phyloP scores from a whole-genome alignment of 306 rosid genomes.

The Parietaria judaica region DNA sequence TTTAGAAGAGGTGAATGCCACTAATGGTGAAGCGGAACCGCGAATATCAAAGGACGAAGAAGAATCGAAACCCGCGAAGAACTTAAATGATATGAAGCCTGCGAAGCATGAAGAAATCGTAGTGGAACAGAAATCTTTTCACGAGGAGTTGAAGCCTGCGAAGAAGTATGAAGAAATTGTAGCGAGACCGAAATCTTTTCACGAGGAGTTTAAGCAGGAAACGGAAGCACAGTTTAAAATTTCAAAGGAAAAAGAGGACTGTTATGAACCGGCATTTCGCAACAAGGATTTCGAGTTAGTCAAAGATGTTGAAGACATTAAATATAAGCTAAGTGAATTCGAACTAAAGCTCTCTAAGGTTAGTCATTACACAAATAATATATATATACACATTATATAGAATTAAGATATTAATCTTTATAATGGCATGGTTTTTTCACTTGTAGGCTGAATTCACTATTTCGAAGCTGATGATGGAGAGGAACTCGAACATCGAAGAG shows the following conservation, averaged over 20 bases:
- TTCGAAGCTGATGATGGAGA: slow-evolving; percentile 59
- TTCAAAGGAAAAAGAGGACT: slow-evolving; percentile 17
- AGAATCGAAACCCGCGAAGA: slow-evolving; percentile 26
- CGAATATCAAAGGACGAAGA: slow-evolving; percentile 2
- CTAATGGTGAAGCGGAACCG: slow-evolving; percentile 10
- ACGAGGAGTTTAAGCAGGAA: slow-evolving; percentile 5
- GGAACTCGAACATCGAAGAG: slow-evolving; percentile 51
- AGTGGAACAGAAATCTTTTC: too few relatives aligned
- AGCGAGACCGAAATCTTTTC: not conserved
- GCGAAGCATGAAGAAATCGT: slow-evolving; percentile 4
- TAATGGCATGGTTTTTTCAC: not conserved
- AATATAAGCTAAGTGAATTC: slow-evolving; percentile 54
- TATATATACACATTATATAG: not conserved
- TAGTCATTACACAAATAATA: slow-evolving; percentile 21
- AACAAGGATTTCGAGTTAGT: slow-evolving; percentile 38
- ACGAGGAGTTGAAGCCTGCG: slow-evolving; percentile 22
- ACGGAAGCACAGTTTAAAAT: slow-evolving; percentile 11
- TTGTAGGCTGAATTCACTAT: slow-evolving; percentile 56
- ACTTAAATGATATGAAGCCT: slow-evolving; percentile 19
- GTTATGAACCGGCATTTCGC: slow-evolving; percentile 14
- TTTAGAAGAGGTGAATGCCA: slow-evolving; percentile 9
- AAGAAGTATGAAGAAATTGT: slow-evolving; percentile 11
- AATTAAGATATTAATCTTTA: too few relatives aligned
- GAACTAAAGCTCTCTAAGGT: slow-evolving; percentile 83
- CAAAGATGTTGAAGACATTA: slow-evolving; percentile 65